Base-by-base conservation (phyloP, 345 rosid genomes). In the Sonneratia caseolaris region DNA sequence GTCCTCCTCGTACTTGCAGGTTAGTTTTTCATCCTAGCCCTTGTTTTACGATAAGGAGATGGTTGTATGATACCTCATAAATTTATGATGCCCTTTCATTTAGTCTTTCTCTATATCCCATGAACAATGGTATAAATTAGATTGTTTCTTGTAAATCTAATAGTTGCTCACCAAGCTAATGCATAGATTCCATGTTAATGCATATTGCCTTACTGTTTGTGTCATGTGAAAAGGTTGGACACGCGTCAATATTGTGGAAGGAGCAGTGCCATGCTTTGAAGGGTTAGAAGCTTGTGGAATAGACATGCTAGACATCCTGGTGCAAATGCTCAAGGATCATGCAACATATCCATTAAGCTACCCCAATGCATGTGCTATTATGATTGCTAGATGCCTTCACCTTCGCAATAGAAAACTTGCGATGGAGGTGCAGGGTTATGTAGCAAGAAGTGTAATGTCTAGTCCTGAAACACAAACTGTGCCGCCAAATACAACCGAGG, bases 281-380 rank as follows among this genome's bases (percentile, higher is more conserved):
- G 64, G 64, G 10, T 5, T 70, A 6, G 72, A 64, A 22, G 22
- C 18, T 15, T 70, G 72, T 37, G 65, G 36, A n/a, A 19, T 1
- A 12, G 57, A 47, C 40, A 3, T 3, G 48, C 43, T 7, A 21
- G 5, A 1, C 72, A 70, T 9, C 59, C 59, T 7, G 65, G 47
- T 22, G 45, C 43, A 12, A 15, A 37, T 12, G 36, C 64, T 1
- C 47, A 36, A 3, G 64, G 72, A 37, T 16, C 18, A 3, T 55
- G 72, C 18, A 48, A 70, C 72, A n/a, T 36, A 47, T 7, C 21
- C 27, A 37, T 53, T 24, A 21, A 3, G 43, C 72, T 47, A 4
- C 47, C 64, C 2, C 72, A 53, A 36, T 70, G 72, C 64, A 53
- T 27, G 22, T 70, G 72, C n/a, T 51, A 55, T 21, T 70, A 70